Evolutionary conservation across 768 basidiomycete species (phyloP).

Genomic region (Suillus luteus): DNA sequence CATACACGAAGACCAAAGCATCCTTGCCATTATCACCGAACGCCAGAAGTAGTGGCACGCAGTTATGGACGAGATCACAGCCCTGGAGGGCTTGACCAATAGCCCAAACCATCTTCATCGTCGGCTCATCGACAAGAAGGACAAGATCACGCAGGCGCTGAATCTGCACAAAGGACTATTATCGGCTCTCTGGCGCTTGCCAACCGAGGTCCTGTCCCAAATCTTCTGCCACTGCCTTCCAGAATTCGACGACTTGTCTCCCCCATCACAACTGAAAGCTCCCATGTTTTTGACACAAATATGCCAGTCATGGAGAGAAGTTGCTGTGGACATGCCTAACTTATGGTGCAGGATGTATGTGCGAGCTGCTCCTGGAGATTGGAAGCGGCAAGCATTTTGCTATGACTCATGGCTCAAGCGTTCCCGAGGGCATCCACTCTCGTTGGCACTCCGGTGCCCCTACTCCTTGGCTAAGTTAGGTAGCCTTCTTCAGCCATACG

Average conservation of each 20-base stretch:
- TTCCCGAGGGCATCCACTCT: neutral
- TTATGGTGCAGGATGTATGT: neutral
- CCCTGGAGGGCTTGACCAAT: slow-evolving; percentile 8
- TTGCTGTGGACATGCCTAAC: neutral
- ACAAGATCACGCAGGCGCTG: slow-evolving; percentile 22
- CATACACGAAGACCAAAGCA: slow-evolving; percentile 14
- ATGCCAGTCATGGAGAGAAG: neutral
- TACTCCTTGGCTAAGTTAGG: too few species aligned
- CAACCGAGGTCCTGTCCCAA: slow-evolving; percentile 36
- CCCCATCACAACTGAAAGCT: neutral
- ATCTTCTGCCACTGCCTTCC: neutral
- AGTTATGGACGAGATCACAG: slow-evolving; percentile 16
- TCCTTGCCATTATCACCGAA: slow-evolving; percentile 21
- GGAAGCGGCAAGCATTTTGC: neutral
- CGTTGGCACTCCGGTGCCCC: neutral
- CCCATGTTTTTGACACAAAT: neutral
- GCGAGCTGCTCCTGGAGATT: neutral
- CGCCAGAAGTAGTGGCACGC: slow-evolving; percentile 20
- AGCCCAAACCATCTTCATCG: slow-evolving; percentile 12
- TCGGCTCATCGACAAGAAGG: slow-evolving; percentile 18
- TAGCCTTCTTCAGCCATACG: neutral
- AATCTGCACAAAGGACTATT: slow-evolving; percentile 24
- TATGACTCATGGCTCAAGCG: neutral
- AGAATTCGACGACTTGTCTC: neutral
- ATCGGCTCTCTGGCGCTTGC: slow-evolving; percentile 40